Evolutionary conservation across 257 asterid genomes (phyloP).

Genomic region (Handroanthus guayacan): DNA sequence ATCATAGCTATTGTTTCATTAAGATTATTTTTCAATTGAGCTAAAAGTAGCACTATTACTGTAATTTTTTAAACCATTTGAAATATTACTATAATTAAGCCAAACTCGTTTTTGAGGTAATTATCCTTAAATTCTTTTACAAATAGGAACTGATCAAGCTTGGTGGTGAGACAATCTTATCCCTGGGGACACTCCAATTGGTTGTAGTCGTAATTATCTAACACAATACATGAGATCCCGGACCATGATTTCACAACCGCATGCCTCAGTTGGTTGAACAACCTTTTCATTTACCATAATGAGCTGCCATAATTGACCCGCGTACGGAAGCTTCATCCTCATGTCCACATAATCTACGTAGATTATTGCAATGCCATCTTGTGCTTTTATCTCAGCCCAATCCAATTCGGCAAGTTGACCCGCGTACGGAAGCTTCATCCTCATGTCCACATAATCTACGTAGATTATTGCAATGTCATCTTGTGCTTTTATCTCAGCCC

Average conservation of each 20-base stretch:
- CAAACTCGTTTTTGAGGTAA: too few species aligned
- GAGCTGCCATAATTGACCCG: conserved; percentile 42
- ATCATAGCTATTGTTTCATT: too few species aligned
- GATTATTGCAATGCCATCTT: conserved; percentile 57
- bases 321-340: conserved; percentile 46
- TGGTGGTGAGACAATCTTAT: conserved; percentile 54
- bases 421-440: conserved; percentile 49
- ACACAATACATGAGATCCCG: conserved; percentile 35
- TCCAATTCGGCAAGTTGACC: conserved; percentile 38
- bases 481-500: conserved; percentile 46
- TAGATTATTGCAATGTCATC: conserved; percentile 56
- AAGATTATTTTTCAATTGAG: too few species aligned
- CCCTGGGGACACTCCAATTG: conserved; percentile 56
- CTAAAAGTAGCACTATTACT: too few species aligned
- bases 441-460: conserved; percentile 47
- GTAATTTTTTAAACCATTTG: too few species aligned
- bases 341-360: conserved; percentile 47
- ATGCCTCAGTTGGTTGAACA: conserved; percentile 63
- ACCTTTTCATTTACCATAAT: conserved; percentile 49
- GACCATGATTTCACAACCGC: conserved; percentile 49
- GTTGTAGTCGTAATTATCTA: conserved; percentile 50
- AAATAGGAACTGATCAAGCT: conserved; percentile 56
- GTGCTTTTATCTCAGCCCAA: conserved; percentile 44
- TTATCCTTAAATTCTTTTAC: not conserved
- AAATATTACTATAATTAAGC: too few species aligned